These are phyloP conservation scores for Backusella parvicylindrica DNA, from an alignment of 192 early-diverging fungal genomes.

Conservation along the genomic window DNA sequence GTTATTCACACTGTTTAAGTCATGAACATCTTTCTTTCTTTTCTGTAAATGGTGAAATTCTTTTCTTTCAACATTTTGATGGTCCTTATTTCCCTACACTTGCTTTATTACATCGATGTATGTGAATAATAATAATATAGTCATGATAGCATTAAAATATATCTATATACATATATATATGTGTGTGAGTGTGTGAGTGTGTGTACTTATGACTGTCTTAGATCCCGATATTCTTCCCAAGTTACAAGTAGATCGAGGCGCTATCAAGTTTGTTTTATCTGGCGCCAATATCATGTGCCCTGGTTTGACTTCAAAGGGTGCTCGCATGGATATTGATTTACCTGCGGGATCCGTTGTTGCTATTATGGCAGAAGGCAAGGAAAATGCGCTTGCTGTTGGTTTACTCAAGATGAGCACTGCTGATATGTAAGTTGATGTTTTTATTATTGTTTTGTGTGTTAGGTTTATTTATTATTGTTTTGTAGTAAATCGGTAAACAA, in stretches of 20 bases:
- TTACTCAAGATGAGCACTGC: constrained; percentile 82
- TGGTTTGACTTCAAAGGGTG: constrained; percentile 93
- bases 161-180: too few relatives aligned
- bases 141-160: too few relatives aligned
- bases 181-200: too few relatives aligned
- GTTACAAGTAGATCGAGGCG: constrained; percentile 93
- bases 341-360: constrained; percentile 74
- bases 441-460: not conserved
- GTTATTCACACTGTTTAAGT: constrained; percentile 37
- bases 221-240: constrained; percentile 89
- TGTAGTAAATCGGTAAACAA: constrained; percentile 70
- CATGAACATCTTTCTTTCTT: constrained; percentile 86
- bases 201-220: constrained; percentile 22
- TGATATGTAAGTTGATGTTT: constrained; percentile 68
- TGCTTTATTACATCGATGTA: constrained; percentile 87
- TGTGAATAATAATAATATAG: too few relatives aligned
- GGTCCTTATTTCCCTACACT: constrained; percentile 88
- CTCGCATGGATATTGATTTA: constrained; percentile 69
- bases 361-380: constrained; percentile 94
- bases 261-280: constrained; percentile 96
- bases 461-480: not conserved
- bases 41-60: constrained; percentile 75
- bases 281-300: constrained; percentile 99
- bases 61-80: constrained; percentile 96
- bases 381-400: constrained; percentile 91